phyloP scores from a whole-genome alignment of 257 asterid genomes.

The Rhazya stricta region DNA sequence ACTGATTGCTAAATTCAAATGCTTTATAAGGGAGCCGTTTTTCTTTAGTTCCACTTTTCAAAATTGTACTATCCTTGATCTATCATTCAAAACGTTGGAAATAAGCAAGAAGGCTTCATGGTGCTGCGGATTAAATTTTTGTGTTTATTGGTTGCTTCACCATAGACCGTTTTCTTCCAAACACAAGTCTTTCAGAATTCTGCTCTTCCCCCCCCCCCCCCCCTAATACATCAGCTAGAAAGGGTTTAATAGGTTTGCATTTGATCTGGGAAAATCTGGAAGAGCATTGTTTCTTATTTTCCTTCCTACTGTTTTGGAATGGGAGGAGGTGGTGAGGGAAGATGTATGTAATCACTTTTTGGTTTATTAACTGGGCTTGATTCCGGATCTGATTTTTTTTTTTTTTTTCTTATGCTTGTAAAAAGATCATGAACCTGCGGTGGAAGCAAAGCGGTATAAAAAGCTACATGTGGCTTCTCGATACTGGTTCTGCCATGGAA shows the following conservation, averaged over 20 bases:
- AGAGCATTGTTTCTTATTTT: background rate
- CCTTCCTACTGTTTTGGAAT: conserved; percentile 6
- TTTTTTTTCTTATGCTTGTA: conserved; percentile 24
- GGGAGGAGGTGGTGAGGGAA: background rate
- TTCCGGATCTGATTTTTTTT: conserved; percentile 12
- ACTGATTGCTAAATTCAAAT: background rate
- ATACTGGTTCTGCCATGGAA: conserved; percentile 81
- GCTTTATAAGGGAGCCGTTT: background rate
- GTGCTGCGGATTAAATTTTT: background rate
- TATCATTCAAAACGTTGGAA: background rate
- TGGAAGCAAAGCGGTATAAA: conserved; percentile 38
- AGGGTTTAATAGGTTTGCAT: background rate
- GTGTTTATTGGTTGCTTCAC: background rate
- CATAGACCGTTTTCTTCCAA: background rate
- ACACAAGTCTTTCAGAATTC: background rate
- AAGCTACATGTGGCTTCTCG: conserved; percentile 46
- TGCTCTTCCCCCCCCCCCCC: background rate
- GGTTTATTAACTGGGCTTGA: conserved; percentile 4
- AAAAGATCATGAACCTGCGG: conserved; percentile 82
- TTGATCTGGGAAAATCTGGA: background rate
- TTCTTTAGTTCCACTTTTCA: background rate
- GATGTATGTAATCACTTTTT: background rate
- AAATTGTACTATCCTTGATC: background rate
- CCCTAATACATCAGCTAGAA: background rate
- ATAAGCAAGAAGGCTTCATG: background rate